Conservation (phyloP, 116 monocot genomes). For the Phalaenopsis hybrid region DNA sequence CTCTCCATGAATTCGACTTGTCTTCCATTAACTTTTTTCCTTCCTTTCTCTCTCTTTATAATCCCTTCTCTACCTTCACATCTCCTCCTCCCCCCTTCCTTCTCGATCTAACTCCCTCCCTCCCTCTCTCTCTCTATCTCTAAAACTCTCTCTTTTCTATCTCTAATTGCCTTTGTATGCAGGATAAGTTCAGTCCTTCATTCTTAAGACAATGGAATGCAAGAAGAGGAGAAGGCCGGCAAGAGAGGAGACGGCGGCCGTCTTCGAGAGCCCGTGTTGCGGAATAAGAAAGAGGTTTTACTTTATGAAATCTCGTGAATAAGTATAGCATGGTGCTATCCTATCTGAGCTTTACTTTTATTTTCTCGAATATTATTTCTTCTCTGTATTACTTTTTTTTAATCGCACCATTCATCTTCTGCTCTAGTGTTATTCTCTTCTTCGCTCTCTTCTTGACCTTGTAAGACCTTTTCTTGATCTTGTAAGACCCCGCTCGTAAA, state of each 20-base stretch:
- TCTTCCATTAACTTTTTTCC: not conserved
- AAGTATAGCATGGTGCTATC: slow-evolving; percentile 12
- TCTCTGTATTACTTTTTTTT: not conserved
- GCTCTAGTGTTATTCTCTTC: not conserved
- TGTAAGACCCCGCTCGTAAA: slow-evolving; percentile 9
- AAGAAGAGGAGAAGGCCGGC: not conserved
- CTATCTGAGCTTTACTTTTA: slow-evolving; percentile 12
- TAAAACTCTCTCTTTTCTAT: not conserved
- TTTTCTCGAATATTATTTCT: not conserved
- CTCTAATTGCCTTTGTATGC: not conserved
- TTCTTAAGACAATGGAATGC: not conserved
- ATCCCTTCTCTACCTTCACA: not conserved
- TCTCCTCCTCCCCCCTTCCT: not conserved
- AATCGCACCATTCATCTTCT: not conserved
- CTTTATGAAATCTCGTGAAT: not conserved
- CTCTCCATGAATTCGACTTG: not conserved
- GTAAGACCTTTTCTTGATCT: slow-evolving; percentile 27
- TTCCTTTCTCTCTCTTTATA: not conserved
- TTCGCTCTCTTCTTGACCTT: slow-evolving; percentile 15
- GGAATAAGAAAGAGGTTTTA: not conserved
- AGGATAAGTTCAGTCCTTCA: not conserved
- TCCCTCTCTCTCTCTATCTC: slow-evolving; percentile 4
- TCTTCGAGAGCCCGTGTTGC: not conserved
- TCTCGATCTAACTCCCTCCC: not conserved
- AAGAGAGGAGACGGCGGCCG: not conserved